Evolutionary conservation across 352 stramenopile genomes (phyloP), one percentile per base, ranked within the genome.

Genomic region (Phytophthora pini): DNA sequence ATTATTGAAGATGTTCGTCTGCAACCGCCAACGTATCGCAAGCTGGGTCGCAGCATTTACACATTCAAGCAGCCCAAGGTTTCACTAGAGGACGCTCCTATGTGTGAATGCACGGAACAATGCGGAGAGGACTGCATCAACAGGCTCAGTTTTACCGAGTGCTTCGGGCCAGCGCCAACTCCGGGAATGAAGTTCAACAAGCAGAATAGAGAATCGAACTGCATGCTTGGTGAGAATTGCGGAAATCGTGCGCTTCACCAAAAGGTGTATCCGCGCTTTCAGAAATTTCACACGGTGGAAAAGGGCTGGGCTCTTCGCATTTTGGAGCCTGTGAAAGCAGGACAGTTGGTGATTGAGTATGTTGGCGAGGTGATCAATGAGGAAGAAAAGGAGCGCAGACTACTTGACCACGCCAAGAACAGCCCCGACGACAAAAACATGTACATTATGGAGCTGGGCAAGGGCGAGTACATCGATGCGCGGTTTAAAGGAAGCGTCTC

Each of bases 91-190:
- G 89, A 97, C 54, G 68, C 82, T 11, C 86, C 89, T 5, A 77
- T 86, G 72, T 97, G 89, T 63, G 62, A 90, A 3, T 97, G 89
- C 72, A 95, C 77, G 54, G 65, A 77, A 15, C 53, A 44, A 13
- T 98, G 95, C 56, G 89, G 77, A 47, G 93, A 98, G n/a, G 70
- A 97, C 53, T 98, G 95, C 63, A 97, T 98, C 57, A 98, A 98
- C 61, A 85, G 92, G 1, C 57, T 97, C 34, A 93, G 88, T 53
- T 96, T 97, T 61, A 94, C 90, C 3, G 95, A 98, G 76, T 98
- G 95, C 57, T 92, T 93, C 57, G 93, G 92, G 1, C 77, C 87
- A 22, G 83, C 84, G 22, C 77, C 81, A 4, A 80, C 70, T 29
- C 68, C 74, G 3, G 80, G 82, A 1, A 76, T 78, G 62, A 91